Conservation (phyloP, 495 filamentous ascomycete genomes). For the Xylaria longipes region DNA sequence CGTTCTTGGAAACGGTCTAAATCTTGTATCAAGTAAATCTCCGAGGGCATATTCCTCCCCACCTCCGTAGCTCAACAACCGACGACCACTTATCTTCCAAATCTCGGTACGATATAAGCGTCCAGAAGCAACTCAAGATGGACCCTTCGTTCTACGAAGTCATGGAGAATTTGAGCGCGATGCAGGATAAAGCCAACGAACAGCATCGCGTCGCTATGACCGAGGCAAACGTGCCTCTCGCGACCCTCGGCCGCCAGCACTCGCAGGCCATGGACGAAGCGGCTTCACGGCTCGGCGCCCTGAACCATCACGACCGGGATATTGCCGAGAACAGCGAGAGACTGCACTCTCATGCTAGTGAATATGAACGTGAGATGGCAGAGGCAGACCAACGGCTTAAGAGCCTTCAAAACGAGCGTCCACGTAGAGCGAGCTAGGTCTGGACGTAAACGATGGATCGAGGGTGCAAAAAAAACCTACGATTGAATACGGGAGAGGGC, state of each 20-base stretch:
- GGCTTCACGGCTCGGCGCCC: not conserved
- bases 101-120: not conserved
- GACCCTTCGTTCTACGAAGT: conserved; percentile 22
- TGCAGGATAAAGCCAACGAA: conserved; percentile 23
- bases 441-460: not conserved
- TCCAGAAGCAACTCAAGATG: not conserved
- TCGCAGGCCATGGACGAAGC: conserved; percentile 15
- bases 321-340: conserved; percentile 11
- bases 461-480: not conserved
- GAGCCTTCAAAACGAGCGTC: conserved; percentile 2
- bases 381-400: conserved; percentile 21
- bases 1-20: not conserved
- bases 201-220: conserved; percentile 27
- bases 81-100: not conserved
- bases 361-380: conserved; percentile 19
- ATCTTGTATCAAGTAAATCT: not conserved
- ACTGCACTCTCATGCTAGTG: conserved; percentile 1
- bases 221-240: conserved; percentile 23
- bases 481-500: not conserved
- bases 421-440: conserved; percentile 1
- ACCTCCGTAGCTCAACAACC: not conserved
- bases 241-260: conserved; percentile 25
- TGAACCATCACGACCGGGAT: conserved; percentile 4
- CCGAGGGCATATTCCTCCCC: not conserved
- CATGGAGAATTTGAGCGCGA: conserved; percentile 20